Evolutionary conservation across 2,329 filamentous ascomycete genomes (phyloP).

Genomic region (Sarocladiaceae sp.): DNA sequence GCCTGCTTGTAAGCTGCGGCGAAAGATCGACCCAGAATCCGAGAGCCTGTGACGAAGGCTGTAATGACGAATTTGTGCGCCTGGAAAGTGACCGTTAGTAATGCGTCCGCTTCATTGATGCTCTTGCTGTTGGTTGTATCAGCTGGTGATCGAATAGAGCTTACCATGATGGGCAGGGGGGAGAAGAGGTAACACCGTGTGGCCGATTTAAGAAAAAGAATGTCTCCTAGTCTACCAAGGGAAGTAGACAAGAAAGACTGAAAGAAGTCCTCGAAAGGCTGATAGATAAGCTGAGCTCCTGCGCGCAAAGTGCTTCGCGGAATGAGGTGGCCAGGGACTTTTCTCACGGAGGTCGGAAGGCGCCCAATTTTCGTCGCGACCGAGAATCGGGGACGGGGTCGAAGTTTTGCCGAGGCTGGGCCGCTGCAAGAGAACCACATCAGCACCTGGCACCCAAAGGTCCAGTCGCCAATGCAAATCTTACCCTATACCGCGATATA

Average conservation of each 20-base stretch:
- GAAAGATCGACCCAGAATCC: slow-evolving; percentile 90
- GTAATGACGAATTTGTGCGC: slow-evolving; percentile 86
- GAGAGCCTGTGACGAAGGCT: slow-evolving; percentile 82
- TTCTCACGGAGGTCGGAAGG: slow-evolving; percentile 19
- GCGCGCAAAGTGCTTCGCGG: background rate
- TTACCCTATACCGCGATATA: too few species aligned
- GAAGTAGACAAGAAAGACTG: background rate
- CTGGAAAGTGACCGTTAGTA: slow-evolving; percentile 36
- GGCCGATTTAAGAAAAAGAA: background rate
- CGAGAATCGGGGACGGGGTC: slow-evolving; percentile 4
- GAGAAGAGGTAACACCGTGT: too few species aligned
- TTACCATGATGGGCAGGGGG: slow-evolving; percentile 5
- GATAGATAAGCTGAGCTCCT: background rate
- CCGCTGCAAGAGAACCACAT: slow-evolving; percentile 14
- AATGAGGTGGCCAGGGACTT: slow-evolving; percentile 1
- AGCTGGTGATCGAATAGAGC: too few species aligned
- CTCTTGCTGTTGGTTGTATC: too few species aligned
- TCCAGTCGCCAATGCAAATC: too few species aligned
- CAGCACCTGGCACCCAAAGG: too few species aligned
- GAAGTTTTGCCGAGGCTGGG: slow-evolving; percentile 19
- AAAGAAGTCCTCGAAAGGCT: background rate
- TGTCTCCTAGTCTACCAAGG: background rate
- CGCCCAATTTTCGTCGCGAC: slow-evolving; percentile 12
- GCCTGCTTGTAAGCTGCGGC: slow-evolving; percentile 94
- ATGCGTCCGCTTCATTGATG: too few species aligned